These are phyloP conservation scores for Myriangium duriaei DNA, from an alignment of 2,329 filamentous ascomycete species.

Conservation along the genomic window DNA sequence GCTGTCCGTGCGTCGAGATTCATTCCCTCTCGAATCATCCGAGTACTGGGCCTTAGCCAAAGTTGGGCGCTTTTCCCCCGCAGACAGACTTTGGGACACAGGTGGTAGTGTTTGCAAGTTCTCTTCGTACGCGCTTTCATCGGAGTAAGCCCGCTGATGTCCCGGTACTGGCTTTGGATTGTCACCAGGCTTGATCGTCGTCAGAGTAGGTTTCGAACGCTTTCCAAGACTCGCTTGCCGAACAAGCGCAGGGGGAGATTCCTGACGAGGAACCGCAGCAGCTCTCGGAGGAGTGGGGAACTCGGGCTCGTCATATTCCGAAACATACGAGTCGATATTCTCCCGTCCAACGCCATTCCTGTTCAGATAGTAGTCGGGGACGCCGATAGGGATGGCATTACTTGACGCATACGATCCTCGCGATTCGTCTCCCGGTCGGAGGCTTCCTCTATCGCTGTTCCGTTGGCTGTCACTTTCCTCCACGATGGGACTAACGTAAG, in stretches of 20 bases:
- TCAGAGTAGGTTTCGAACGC: conserved; percentile 35
- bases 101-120: conserved; percentile 4
- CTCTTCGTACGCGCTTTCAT: conserved; percentile 7
- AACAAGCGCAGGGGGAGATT: conserved; percentile 27
- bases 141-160: conserved; percentile 5
- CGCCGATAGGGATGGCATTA: conserved; percentile 34
- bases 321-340: conserved; percentile 6
- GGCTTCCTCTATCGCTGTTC: conserved; percentile 15
- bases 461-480: conserved; percentile 34
- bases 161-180: conserved; percentile 11
- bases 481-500: conserved; percentile 35
- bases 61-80: not conserved
- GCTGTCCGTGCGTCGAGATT: conserved; percentile 13
- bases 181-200: conserved; percentile 34
- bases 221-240: conserved; percentile 37
- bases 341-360: conserved; percentile 10
- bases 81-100: not conserved
- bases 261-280: not conserved
- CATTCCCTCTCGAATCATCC: conserved; percentile 8
- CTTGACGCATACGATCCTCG: conserved; percentile 36
- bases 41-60: conserved; percentile 7
- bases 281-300: conserved; percentile 1
- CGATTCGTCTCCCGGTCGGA: conserved; percentile 19
- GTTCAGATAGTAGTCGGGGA: conserved; percentile 29
- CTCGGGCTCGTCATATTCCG: conserved; percentile 8